Conservation (phyloP, 495 filamentous ascomycete genomes). For the Penicillium coprophilum region DNA sequence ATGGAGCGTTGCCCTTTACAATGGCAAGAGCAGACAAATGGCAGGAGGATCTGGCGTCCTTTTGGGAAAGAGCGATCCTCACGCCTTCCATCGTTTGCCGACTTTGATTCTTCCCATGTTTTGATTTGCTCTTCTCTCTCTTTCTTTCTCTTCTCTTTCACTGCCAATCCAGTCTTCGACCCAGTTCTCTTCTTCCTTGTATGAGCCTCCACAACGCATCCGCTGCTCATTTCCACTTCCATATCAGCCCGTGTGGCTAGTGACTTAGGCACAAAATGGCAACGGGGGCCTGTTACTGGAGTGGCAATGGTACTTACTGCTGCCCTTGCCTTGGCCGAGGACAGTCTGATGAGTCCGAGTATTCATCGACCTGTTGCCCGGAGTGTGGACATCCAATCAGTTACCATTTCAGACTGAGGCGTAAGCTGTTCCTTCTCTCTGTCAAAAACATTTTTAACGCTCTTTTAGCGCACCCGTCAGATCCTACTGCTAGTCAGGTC, state of each 20-base stretch:
- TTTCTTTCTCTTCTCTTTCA: neutral
- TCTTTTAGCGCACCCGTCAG: neutral
- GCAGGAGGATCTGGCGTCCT: too few relatives aligned
- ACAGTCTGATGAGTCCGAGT: neutral
- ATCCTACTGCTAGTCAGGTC: neutral
- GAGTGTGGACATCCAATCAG: neutral
- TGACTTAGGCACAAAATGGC: neutral
- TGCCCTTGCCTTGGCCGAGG: neutral
- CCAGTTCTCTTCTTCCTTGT: neutral
- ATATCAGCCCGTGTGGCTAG: neutral
- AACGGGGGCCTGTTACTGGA: neutral
- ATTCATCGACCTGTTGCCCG: neutral
- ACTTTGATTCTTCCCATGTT: neutral
- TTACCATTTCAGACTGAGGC: neutral
- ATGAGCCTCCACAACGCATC: neutral
- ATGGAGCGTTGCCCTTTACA: too few relatives aligned
- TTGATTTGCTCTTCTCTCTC: neutral
- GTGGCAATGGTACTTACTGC: neutral
- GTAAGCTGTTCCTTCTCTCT: neutral
- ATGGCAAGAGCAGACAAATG: too few relatives aligned
- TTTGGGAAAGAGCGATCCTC: neutral
- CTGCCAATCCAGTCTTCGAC: neutral
- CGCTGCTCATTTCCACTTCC: neutral
- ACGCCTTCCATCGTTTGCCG: neutral
- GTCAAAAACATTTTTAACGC: neutral